Percentiles rank a stretch among this genome's conserved stretches.
phyloP scores from a whole-genome alignment of 192 early-diverging fungal species.

The Jimgerdemannia lactiflua region DNA sequence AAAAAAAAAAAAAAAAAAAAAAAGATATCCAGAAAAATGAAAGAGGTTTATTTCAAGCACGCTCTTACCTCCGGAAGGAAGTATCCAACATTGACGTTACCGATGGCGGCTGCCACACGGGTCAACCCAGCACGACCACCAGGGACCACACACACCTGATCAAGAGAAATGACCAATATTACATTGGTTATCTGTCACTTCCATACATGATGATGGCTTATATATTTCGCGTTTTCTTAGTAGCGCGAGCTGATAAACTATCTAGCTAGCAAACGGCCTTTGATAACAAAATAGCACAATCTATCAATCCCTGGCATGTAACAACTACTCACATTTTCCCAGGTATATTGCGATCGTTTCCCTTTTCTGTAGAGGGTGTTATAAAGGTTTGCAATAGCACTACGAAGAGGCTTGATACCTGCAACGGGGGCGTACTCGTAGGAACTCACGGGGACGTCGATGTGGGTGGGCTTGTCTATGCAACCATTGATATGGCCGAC shows the following conservation, averaged over 20 bases:
- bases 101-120: conserved; percentile 45
- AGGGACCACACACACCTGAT: conserved; percentile 47
- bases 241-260: no score
- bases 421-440: conserved; percentile 44
- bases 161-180: neutral
- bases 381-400: conserved; percentile 46
- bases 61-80: conserved; percentile 45
- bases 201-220: neutral
- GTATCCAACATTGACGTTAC: conserved; percentile 54
- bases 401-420: conserved; percentile 38
- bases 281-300: no score
- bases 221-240: no score
- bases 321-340: conserved; percentile 33
- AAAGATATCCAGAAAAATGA: no score
- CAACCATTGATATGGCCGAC: conserved; percentile 39
- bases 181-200: no score
- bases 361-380: conserved; percentile 42
- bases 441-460: conserved; percentile 14
- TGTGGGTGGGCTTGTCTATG: conserved; percentile 21
- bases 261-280: no score
- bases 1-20: no score
- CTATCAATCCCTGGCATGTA: no score
- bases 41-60: no score
- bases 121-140: conserved; percentile 56
- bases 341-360: conserved; percentile 45